phyloP scores from a whole-genome alignment of 306 rosid genomes.

The Glycine latifolia region DNA sequence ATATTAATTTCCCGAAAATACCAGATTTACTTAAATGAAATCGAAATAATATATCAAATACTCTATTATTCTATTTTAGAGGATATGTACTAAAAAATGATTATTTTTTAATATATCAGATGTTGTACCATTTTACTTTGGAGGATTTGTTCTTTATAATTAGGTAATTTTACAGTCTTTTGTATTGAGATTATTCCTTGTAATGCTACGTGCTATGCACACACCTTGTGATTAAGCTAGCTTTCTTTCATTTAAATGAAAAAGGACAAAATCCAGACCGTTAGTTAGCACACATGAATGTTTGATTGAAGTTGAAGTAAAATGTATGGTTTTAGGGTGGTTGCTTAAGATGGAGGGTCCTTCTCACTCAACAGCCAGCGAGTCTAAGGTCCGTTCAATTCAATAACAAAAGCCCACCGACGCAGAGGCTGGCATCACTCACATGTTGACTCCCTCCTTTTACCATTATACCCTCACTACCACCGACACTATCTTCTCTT shows the following conservation, averaged over 20 bases:
- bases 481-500: constrained; percentile 7
- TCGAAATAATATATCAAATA: no score
- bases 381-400: constrained; percentile 33
- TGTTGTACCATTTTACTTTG: no score
- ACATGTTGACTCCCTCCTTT: constrained; percentile 36
- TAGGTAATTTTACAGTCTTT: no score
- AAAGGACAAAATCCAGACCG: background rate
- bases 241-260: background rate
- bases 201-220: no score
- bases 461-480: constrained; percentile 39
- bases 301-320: constrained; percentile 40
- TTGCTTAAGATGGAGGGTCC: constrained; percentile 52
- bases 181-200: no score
- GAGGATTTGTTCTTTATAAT: no score
- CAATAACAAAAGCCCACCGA: constrained; percentile 46
- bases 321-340: constrained; percentile 28
- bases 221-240: no score
- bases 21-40: no score
- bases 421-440: constrained; percentile 31
- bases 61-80: no score
- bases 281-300: background rate
- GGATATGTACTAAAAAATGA: no score
- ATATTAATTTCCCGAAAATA: no score
- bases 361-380: constrained; percentile 48
- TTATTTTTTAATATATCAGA: no score